These are phyloP conservation scores for Babjeviella inositovora DNA, from an alignment of 805 yeast genomes.

Conservation along the genomic window DNA sequence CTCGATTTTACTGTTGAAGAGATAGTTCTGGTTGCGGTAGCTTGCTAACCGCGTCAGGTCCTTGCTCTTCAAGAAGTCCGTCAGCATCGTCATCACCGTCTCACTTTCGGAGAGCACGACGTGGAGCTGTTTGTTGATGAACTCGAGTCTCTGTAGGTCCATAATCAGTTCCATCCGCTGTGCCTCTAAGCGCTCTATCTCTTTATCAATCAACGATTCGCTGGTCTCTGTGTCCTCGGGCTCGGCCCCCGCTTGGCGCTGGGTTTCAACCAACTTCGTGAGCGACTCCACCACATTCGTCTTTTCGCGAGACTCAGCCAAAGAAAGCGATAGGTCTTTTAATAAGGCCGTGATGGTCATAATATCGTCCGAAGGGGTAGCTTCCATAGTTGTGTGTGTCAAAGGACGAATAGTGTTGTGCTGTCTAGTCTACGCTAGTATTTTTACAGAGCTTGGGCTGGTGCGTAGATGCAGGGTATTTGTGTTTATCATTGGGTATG, in stretches of 20 bases:
- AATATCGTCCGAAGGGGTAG: too few relatives aligned
- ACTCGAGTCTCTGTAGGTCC: constrained; percentile 15
- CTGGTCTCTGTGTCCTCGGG: constrained; percentile 1
- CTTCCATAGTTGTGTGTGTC: too few relatives aligned
- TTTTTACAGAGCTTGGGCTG: too few relatives aligned
- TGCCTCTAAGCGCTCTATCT: constrained; percentile 6
- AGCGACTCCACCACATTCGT: constrained; percentile 5
- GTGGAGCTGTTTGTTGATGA: constrained; percentile 9
- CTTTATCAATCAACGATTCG: constrained; percentile 2
- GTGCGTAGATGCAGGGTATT: too few relatives aligned
- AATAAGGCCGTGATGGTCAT: background rate
- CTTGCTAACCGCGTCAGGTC: constrained; percentile 1
- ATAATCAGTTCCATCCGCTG: constrained; percentile 10
- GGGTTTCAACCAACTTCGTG: constrained; percentile 4
- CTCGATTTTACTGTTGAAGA: background rate
- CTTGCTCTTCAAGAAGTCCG: constrained; percentile 1
- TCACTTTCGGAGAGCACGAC: constrained; percentile 9
- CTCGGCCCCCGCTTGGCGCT: background rate
- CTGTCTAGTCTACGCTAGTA: too few relatives aligned
- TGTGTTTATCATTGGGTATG: too few relatives aligned
- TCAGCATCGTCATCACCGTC: constrained; percentile 8
- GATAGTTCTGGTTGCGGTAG: constrained; percentile 1
- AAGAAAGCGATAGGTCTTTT: background rate
- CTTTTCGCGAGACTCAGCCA: constrained; percentile 7
- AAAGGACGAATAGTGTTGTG: too few relatives aligned